These are phyloP conservation scores for Scedosporium apiospermum DNA, from an alignment of 2,329 filamentous ascomycete species.

Conservation along the genomic window DNA sequence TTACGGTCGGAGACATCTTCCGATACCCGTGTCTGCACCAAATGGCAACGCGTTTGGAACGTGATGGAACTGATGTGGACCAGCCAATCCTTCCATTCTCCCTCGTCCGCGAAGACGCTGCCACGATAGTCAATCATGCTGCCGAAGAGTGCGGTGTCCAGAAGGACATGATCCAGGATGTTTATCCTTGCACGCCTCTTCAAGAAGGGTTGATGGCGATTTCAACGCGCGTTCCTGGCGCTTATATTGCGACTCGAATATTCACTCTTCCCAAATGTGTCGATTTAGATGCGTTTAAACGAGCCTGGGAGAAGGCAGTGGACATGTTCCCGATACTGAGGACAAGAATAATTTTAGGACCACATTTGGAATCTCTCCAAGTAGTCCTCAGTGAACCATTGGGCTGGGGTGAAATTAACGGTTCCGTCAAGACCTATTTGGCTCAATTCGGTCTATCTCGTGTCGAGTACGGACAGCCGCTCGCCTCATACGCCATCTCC, in stretches of 20 bases:
- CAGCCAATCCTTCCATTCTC: no score
- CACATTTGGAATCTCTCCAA: constrained; percentile 16
- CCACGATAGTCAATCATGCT: no score
- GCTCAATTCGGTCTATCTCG: no score
- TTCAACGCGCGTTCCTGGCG: constrained; percentile 8
- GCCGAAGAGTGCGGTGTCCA: constrained; percentile 11
- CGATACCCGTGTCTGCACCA: neutral
- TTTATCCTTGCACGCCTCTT: constrained; percentile 14
- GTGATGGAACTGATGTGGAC: no score
- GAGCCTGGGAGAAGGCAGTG: constrained; percentile 9
- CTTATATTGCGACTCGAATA: constrained; percentile 12
- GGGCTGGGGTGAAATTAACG: constrained; percentile 19
- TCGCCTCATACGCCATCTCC: no score
- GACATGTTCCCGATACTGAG: constrained; percentile 12
- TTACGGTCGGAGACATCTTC: constrained; percentile 8
- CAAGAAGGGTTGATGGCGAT: constrained; percentile 14
- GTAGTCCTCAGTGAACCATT: constrained; percentile 29
- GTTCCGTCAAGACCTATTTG: no score
- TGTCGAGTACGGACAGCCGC: no score
- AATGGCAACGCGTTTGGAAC: no score
- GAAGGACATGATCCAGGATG: constrained; percentile 10
- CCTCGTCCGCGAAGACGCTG: no score
- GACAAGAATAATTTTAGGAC: constrained; percentile 8
- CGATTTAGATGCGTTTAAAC: constrained; percentile 9
- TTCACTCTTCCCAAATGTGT: constrained; percentile 10